phyloP scores from a whole-genome alignment of 2,329 filamentous ascomycete genomes.

The Fusarium fracticaudum region DNA sequence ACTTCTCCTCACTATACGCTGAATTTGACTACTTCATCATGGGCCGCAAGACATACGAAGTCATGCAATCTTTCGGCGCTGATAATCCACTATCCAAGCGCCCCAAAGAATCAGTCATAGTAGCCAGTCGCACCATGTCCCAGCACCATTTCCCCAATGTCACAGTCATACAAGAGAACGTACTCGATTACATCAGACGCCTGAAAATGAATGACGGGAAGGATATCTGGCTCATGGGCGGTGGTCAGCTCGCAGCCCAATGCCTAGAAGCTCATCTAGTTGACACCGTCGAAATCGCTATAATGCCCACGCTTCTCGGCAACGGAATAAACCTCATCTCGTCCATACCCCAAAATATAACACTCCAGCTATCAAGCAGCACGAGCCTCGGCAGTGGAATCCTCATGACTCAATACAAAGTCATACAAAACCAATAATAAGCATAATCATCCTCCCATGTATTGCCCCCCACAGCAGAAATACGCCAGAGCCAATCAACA shows the following conservation, averaged over 20 bases:
- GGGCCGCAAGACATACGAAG: slow-evolving; percentile 50
- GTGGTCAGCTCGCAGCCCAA: slow-evolving; percentile 42
- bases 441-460: background rate
- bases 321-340: slow-evolving; percentile 39
- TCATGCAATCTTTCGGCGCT: slow-evolving; percentile 31
- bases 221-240: slow-evolving; percentile 52
- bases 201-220: slow-evolving; percentile 36
- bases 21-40: slow-evolving; percentile 48
- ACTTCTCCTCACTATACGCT: slow-evolving; percentile 46
- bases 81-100: slow-evolving; percentile 36
- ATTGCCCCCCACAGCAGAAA: background rate
- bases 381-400: slow-evolving; percentile 32
- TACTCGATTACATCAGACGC: slow-evolving; percentile 29
- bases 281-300: slow-evolving; percentile 44
- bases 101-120: slow-evolving; percentile 40
- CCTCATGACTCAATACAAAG: slow-evolving; percentile 34
- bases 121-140: slow-evolving; percentile 40
- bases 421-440: background rate
- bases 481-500: slow-evolving; percentile 6
- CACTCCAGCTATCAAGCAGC: slow-evolving; percentile 15
- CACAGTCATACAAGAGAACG: slow-evolving; percentile 37
- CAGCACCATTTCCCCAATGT: slow-evolving; percentile 33
- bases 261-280: slow-evolving; percentile 45
- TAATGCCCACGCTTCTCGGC: slow-evolving; percentile 39
- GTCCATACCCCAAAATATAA: background rate